Evolutionary conservation across 2,329 filamentous ascomycete genomes (phyloP), one percentile per base, ranked within the genome.

Genomic region (Diaporthe sp.): DNA sequence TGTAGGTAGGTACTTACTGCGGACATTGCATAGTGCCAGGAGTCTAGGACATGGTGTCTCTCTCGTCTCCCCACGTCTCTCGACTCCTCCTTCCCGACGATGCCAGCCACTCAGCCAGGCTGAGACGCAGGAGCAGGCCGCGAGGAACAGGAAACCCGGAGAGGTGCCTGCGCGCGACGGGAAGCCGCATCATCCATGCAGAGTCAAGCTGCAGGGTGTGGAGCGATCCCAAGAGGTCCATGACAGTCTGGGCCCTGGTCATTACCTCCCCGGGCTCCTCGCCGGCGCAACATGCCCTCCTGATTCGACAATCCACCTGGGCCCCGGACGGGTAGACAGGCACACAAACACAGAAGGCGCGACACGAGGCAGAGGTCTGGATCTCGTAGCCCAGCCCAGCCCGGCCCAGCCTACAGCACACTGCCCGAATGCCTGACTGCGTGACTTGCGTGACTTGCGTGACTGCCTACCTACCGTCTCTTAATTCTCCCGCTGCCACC

Each of bases 181-280:
- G 63, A 66, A 66, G 63, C 44, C 44, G 63, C 63, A 70, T 44
- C 35, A 56, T 47, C 50, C 30, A 61, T 63, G 56, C 69, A 71
- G 69, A 61, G 69, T 71, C 58, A 61, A 61, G 44, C n/a, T 22
- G 56, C 69, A 71, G 44, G 51, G 55, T 42, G 66, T 42, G 53
- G 51, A 59, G 37, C 42, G 44, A 53, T 58, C 69, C 53, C 44
- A 47, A 59, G 69, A 71, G 69, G 56, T 63, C 69, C 56, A 71
- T 71, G 56, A 53, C 69, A 71, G 69, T 71, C 69, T 71, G 69
- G 69, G 56, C 69, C 69, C 69, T 71, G 56, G 42, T 59, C 30
- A 58, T 58, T 53, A 47, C 68, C 39, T 58, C 22, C n/a, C 44
- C 22, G 44, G 44, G 44, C 44, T 50, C 69, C 58, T 63, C 25